Conservation (phyloP, 768 basidiomycete genomes). For the Amanita pallidorosea region DNA sequence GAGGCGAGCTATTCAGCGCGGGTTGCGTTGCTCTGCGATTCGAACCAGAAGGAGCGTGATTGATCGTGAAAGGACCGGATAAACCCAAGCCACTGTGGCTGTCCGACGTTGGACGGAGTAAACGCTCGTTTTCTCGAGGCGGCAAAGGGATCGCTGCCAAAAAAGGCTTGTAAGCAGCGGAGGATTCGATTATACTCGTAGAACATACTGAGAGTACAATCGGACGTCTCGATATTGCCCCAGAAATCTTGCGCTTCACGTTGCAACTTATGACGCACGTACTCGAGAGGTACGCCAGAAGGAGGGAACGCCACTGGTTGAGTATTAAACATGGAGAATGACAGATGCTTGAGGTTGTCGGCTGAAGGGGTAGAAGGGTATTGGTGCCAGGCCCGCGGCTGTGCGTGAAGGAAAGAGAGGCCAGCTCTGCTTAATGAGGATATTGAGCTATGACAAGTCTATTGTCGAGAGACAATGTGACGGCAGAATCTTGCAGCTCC, state of each 20-base stretch:
- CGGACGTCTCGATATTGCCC: conserved; percentile 65
- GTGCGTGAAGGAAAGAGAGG: conserved; percentile 19
- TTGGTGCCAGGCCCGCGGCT: conserved; percentile 31
- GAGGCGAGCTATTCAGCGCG: conserved; percentile 35
- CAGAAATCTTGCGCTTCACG: conserved; percentile 58
- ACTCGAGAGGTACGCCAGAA: conserved; percentile 60
- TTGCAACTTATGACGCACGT: conserved; percentile 62
- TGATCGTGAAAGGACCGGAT: conserved; percentile 18
- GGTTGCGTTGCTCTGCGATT: conserved; percentile 45
- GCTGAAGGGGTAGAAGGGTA: conserved; percentile 16
- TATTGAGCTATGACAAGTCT: conserved; percentile 13
- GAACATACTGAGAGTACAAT: conserved; percentile 64
- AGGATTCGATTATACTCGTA: background rate
- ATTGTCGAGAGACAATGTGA: conserved; percentile 16
- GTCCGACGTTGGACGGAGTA: conserved; percentile 34
- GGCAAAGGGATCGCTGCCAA: conserved; percentile 3
- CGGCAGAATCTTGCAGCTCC: conserved; percentile 10
- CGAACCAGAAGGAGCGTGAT: conserved; percentile 23
- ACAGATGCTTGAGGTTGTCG: conserved; percentile 17
- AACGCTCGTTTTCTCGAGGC: conserved; percentile 18
- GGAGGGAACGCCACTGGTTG: conserved; percentile 52
- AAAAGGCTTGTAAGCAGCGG: background rate
- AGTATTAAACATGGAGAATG: conserved; percentile 5
- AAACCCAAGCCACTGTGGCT: conserved; percentile 20
- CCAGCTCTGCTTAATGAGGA: conserved; percentile 19